A percentile compares a stretch with the other conserved stretches of the same genome.
These are phyloP conservation scores for Limnanthes douglasii DNA, from an alignment of 345 rosid genomes.

Conservation along the genomic window DNA sequence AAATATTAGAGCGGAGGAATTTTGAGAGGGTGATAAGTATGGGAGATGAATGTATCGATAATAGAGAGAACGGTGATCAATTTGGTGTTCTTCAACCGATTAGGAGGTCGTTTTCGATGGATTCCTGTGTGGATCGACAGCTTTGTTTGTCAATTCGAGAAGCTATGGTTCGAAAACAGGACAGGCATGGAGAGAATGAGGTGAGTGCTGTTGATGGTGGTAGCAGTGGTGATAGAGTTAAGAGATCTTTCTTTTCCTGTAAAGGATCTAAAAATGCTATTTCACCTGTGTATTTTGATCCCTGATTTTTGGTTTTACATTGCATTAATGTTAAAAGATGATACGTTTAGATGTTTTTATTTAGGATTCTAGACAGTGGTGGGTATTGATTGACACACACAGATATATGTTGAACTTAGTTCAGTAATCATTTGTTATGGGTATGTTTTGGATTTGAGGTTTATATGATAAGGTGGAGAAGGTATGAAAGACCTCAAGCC, in stretches of 20 bases:
- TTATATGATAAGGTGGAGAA: too few relatives aligned
- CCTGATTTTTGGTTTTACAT: too few relatives aligned
- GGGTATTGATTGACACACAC: slow-evolving; percentile 11
- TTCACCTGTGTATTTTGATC: slow-evolving; percentile 46
- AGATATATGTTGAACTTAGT: too few relatives aligned
- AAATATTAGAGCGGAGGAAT: slow-evolving; percentile 30
- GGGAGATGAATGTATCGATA: slow-evolving; percentile 83
- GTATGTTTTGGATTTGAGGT: too few relatives aligned
- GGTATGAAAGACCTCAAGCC: too few relatives aligned
- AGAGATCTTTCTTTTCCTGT: slow-evolving; percentile 59
- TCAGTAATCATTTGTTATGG: too few relatives aligned
- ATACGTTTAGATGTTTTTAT: slow-evolving; percentile 13
- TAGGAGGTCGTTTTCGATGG: slow-evolving; percentile 85
- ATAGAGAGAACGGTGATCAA: slow-evolving; percentile 33
- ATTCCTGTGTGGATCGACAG: slow-evolving; percentile 54
- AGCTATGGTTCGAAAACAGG: slow-evolving; percentile 19
- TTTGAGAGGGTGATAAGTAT: slow-evolving; percentile 41
- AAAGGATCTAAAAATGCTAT: slow-evolving; percentile 52
- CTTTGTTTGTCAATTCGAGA: slow-evolving; percentile 52
- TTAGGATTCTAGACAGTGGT: slow-evolving; percentile 10
- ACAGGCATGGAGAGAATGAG: too few relatives aligned
- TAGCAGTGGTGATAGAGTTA: slow-evolving; percentile 17
- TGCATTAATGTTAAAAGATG: too few relatives aligned
- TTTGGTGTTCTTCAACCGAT: slow-evolving; percentile 55
- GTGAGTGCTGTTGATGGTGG: slow-evolving; percentile 16